Conservation (phyloP, 805 yeast species). For the Yarrowia sp. region DNA sequence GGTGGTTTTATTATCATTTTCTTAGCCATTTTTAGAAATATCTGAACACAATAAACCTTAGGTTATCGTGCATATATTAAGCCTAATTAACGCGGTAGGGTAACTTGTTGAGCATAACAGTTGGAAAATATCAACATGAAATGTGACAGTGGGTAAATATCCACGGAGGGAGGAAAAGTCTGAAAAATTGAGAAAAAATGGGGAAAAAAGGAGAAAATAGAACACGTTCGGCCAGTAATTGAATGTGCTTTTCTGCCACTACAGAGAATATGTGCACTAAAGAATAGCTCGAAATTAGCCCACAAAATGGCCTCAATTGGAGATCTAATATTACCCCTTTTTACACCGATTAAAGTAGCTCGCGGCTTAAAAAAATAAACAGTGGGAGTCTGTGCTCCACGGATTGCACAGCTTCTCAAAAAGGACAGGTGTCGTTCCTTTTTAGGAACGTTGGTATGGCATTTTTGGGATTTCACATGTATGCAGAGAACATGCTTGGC, state of each 20-base stretch:
- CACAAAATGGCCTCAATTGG: too few relatives aligned
- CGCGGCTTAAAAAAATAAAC: background rate
- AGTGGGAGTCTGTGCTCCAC: background rate
- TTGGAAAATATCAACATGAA: too few relatives aligned
- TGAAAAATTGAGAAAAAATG: background rate
- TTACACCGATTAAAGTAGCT: background rate
- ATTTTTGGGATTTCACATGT: constrained; percentile 13
- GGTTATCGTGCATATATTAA: constrained; percentile 28
- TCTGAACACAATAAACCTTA: background rate
- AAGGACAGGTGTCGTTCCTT: constrained; percentile 2
- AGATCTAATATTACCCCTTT: background rate
- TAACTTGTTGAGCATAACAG: constrained; percentile 5
- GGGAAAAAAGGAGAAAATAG: background rate
- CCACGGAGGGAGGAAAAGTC: too few relatives aligned
- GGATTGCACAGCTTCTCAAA: background rate
- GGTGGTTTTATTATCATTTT: background rate
- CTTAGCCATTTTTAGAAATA: too few relatives aligned
- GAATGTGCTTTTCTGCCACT: too few relatives aligned
- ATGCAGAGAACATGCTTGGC: constrained; percentile 4
- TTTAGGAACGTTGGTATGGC: background rate
- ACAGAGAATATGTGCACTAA: too few relatives aligned
- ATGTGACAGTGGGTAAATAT: too few relatives aligned
- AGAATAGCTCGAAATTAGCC: too few relatives aligned
- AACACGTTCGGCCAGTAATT: background rate
- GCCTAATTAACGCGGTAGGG: constrained; percentile 30